Base-by-base conservation (phyloP, 345 rosid genomes). In the Boechera retrofracta region DNA sequence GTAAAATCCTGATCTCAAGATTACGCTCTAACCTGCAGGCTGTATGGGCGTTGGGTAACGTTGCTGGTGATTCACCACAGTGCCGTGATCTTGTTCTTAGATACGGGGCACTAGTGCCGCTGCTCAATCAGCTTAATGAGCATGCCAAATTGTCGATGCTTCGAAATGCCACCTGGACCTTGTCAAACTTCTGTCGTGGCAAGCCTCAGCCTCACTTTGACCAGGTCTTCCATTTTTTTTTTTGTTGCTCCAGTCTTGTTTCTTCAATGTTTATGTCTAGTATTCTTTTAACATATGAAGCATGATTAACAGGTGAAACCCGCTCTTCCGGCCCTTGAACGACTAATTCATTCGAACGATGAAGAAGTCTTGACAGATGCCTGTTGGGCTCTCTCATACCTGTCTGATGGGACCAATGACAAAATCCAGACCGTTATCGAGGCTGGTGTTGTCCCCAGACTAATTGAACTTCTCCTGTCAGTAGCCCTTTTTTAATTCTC, bases 301-400 rank as follows among this genome's bases (percentile, higher is more conserved):
- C 72, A 33, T 78, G 39, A 45, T 76, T 70, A 67, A 62, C 83
- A 92, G 98, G 92, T 89, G 71, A 86, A 80, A 64, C 92, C 96
- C 4, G 92, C 96, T 18, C 90, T 94, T 74, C 96, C 94, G 5
- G 88, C 93, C 4, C 90, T 94, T 71, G 84, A 77, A 47, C 91
- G 75, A 3, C 87, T 94, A 53, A 75, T 94, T 62, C 90, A 89
- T 77, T 91, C 91, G 3, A 87, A 75, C 64, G 98, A 94, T 58
- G 98, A 94, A 71, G 98, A 94, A 85, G 98, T 94, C 64, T 81
- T 94, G 81, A 90, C 94, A n/a, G 98, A 91, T 81, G 91, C 97
- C 47, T 91, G 98, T 69, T 93, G 98, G 98, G 97, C 97, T 12
- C 91, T 94, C 29, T 94, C 97, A 0, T 94, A 91, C 80, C 91